A percentile compares a stretch with the other conserved stretches of the same genome.
phyloP scores from a whole-genome alignment of 78 protist genomes.

The Emiliania huxleyi region DNA sequence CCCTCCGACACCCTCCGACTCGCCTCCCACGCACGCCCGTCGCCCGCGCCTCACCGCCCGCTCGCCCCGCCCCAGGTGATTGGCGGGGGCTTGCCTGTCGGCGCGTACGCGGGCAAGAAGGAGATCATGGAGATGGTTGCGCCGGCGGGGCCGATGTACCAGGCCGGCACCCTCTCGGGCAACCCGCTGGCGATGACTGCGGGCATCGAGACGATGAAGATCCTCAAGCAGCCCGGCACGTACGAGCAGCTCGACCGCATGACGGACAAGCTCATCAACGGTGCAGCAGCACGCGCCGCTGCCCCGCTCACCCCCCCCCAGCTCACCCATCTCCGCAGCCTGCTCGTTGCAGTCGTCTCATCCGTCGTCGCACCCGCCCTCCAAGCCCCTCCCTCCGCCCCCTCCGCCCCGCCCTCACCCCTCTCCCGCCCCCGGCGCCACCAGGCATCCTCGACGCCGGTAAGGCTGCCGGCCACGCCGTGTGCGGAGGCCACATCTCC shows the following conservation, averaged over 20 bases:
- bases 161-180: conserved; percentile 57
- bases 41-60: too few species aligned
- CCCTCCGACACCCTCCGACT: too few species aligned
- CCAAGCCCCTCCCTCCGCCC: too few species aligned
- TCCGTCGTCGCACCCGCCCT: too few species aligned
- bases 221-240: conserved; percentile 22
- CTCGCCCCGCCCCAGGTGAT: too few species aligned
- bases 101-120: conserved; percentile 54
- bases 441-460: conserved; percentile 52
- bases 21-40: too few species aligned
- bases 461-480: conserved; percentile 31
- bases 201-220: conserved; percentile 50
- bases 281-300: too few species aligned
- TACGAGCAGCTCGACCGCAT: conserved; percentile 23
- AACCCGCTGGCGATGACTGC: conserved; percentile 63
- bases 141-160: conserved; percentile 63
- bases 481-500: conserved; percentile 40
- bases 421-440: too few species aligned
- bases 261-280: conserved; percentile 47
- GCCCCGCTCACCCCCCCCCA: too few species aligned
- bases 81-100: conserved; percentile 60
- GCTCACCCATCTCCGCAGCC: too few species aligned
- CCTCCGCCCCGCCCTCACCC: too few species aligned
- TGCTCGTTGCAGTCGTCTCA: too few species aligned
- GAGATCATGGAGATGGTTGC: conserved; percentile 62